A percentile compares a stretch with the other conserved stretches of the same genome.
Conservation (phyloP, 192 early-diverging fungal genomes). For the Coemansia pectinata region DNA sequence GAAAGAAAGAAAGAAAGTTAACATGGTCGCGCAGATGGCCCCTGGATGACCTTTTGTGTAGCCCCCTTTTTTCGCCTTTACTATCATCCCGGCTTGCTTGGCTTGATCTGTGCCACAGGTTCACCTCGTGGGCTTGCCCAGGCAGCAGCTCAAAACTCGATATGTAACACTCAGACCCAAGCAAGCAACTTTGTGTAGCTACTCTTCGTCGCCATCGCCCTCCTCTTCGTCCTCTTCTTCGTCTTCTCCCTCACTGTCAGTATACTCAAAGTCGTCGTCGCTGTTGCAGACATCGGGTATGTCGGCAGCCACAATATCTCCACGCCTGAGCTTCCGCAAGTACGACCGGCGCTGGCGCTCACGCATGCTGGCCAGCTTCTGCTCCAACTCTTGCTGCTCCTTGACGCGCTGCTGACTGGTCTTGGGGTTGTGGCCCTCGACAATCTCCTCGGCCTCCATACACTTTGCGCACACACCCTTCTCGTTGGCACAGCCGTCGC, state of each 20-base stretch:
- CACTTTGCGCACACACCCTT: slow-evolving; percentile 95
- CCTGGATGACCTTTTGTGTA: background rate
- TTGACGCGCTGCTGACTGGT: slow-evolving; percentile 65
- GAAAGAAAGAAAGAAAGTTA: background rate
- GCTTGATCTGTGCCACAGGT: background rate
- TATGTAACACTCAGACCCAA: too few relatives aligned
- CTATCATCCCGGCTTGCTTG: too few relatives aligned
- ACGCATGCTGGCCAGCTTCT: slow-evolving; percentile 67
- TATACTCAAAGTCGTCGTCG: slow-evolving; percentile 53
- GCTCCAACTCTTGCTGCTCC: slow-evolving; percentile 75
- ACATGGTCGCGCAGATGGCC: background rate
- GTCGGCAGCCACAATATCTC: slow-evolving; percentile 60
- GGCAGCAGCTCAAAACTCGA: background rate
- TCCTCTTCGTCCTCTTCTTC: slow-evolving; percentile 40
- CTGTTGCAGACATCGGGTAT: slow-evolving; percentile 37
- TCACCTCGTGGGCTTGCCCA: too few relatives aligned
- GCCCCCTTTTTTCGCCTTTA: too few relatives aligned
- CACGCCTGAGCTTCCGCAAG: slow-evolving; percentile 76
- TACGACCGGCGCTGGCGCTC: slow-evolving; percentile 85
- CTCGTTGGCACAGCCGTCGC: slow-evolving; percentile 75
- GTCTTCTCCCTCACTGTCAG: slow-evolving; percentile 61
- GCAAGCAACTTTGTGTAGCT: slow-evolving; percentile 31
- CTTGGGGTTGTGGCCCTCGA: slow-evolving; percentile 59
- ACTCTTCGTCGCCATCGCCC: slow-evolving; percentile 42
- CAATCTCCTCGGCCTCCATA: slow-evolving; percentile 66